Conservation (phyloP, 108 stramenopile species). For the Fragilariopsis cylindrus region DNA sequence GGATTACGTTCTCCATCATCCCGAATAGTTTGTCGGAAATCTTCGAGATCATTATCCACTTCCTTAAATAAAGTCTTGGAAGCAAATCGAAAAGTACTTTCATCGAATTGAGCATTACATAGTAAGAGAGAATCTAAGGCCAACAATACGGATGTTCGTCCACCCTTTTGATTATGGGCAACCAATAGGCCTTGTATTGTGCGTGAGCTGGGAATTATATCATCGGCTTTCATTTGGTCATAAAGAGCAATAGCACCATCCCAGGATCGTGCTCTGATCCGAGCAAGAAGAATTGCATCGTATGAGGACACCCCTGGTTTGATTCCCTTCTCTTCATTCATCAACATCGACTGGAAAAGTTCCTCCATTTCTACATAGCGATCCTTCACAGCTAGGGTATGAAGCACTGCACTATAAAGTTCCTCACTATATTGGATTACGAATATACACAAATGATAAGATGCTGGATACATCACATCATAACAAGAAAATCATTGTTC, state of each 20-base stretch:
- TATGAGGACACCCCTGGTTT: constrained; percentile 21
- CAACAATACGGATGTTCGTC: neutral
- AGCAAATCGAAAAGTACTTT: constrained; percentile 18
- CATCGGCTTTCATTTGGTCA: constrained; percentile 23
- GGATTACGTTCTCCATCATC: constrained; percentile 16
- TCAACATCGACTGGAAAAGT: constrained; percentile 32
- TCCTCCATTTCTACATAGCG: constrained; percentile 19
- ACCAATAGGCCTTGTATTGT: constrained; percentile 25
- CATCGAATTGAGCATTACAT: constrained; percentile 16
- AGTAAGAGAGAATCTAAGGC: constrained; percentile 9
- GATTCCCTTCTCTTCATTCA: neutral
- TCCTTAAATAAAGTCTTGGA: constrained; percentile 18
- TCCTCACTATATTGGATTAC: constrained; percentile 16
- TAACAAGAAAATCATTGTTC: too few relatives aligned
- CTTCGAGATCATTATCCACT: constrained; percentile 8
- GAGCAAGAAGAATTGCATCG: constrained; percentile 28
- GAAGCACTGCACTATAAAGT: constrained; percentile 30
- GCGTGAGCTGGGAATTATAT: constrained; percentile 13
- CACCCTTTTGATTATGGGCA: constrained; percentile 19
- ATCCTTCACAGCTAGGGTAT: constrained; percentile 21
- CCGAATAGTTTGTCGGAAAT: constrained; percentile 19
- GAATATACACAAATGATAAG: too few relatives aligned
- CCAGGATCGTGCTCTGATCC: constrained; percentile 23
- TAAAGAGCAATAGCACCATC: constrained; percentile 19
- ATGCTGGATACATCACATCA: too few relatives aligned